Evolutionary conservation across 2,329 filamentous ascomycete genomes (phyloP).

Genomic region (Cladosporium sp.): DNA sequence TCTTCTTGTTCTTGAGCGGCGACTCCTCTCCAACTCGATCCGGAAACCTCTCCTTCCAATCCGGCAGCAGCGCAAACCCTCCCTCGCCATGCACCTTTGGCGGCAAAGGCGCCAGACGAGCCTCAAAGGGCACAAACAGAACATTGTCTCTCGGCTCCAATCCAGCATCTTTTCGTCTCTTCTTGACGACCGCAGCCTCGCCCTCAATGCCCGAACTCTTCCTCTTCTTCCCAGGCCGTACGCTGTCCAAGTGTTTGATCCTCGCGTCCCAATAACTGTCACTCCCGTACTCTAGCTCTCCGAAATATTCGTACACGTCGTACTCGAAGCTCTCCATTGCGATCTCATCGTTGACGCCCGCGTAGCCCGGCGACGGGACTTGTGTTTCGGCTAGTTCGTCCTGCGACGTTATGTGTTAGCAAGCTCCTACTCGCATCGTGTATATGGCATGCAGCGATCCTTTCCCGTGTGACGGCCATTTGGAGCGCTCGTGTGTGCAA

Average conservation of each 20-base stretch:
- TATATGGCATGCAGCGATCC: not conserved
- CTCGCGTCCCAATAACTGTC: conserved; percentile 42
- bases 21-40: conserved; percentile 22
- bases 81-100: conserved; percentile 24
- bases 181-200: conserved; percentile 16
- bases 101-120: conserved; percentile 15
- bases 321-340: conserved; percentile 35
- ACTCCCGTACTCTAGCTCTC: conserved; percentile 46
- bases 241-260: conserved; percentile 13
- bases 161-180: conserved; percentile 15
- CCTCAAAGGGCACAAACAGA: conserved; percentile 23
- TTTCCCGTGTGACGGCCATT: not conserved
- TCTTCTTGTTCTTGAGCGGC: conserved; percentile 2
- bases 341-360: conserved; percentile 30
- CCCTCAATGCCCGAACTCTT: conserved; percentile 25
- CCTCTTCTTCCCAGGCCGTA: conserved; percentile 27
- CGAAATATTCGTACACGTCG: conserved; percentile 46
- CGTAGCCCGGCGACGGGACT: conserved; percentile 40
- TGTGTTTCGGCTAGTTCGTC: conserved; percentile 49
- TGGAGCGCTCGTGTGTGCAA: conserved; percentile 2
- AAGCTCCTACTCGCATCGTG: not conserved
- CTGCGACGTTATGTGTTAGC: conserved; percentile 20
- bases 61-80: conserved; percentile 39
- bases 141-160: conserved; percentile 18
- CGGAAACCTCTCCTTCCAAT: conserved; percentile 41